A percentile compares a stretch with the other conserved stretches of the same genome.
Evolutionary conservation across 306 rosid genomes (phyloP).

Genomic region (Castanospermum australe): DNA sequence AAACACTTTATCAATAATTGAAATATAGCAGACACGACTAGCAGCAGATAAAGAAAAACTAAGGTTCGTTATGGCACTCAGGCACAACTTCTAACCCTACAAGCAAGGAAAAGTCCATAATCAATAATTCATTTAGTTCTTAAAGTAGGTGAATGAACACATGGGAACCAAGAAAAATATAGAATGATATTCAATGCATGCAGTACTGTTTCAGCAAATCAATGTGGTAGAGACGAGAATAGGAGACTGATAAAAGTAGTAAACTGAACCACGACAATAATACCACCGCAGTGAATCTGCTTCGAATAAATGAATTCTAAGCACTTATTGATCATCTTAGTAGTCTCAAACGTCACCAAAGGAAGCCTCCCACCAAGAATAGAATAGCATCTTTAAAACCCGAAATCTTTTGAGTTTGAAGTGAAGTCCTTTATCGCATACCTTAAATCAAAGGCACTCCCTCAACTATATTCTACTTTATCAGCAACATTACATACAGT

Average conservation of each 20-base stretch:
- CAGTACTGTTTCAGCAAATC: neutral
- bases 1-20: constrained; percentile 20
- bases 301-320: constrained; percentile 75
- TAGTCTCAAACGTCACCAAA: constrained; percentile 86
- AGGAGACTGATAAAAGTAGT: neutral
- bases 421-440: no score
- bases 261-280: neutral
- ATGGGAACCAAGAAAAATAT: neutral
- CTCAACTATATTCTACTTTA: no score
- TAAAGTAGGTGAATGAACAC: neutral
- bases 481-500: no score
- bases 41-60: neutral
- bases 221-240: neutral
- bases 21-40: no score
- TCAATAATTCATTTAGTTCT: neutral
- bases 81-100: constrained; percentile 47
- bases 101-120: neutral
- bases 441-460: no score
- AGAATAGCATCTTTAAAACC: constrained; percentile 79
- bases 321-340: constrained; percentile 79
- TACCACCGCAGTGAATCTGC: constrained; percentile 81
- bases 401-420: no score
- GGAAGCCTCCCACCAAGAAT: constrained; percentile 91
- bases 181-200: neutral
- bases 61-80: constrained; percentile 53